Base-by-base conservation (phyloP, 1,284 basidiomycete species). In the Papiliotrema fonsecae region DNA sequence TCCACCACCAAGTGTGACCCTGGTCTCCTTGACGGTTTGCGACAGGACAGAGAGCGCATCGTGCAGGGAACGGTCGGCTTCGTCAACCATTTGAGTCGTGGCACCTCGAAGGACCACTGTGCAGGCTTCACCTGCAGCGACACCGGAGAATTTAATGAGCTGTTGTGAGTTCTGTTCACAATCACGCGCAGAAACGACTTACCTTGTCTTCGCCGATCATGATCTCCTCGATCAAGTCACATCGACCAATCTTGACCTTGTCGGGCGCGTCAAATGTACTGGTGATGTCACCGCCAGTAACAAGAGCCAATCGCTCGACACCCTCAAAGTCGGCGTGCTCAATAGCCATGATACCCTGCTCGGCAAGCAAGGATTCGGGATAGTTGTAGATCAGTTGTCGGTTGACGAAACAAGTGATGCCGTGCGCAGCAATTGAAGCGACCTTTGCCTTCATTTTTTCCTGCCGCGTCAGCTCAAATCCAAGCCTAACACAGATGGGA, bases 381-480 rank as follows among this genome's bases (percentile, higher is more conserved):
- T 97, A 98, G 79, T 99, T 98, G 83, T 98, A 99, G 75, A 99
- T 92, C 49, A 99, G 81, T 72, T 99, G 96, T 41, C 96, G 83
- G 77, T 99, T 99, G 61, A 98, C 91, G 72, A 99, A 98, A 74
- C 86, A 88, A 65, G 91, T 99, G 77, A 98, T 92, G 45, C 94
- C 94, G 66, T 97, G 93, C 0, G 86, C 74, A 19, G 92, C 91
- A 67, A 99, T 99, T 28, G 86, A 83, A 43, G 92, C 88, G 19
- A 98, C 93, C 77, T 98, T 99, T 55, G 83, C 85, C 78, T 96
- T 97, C 94, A 98, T 98, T 81, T 98, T 98, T 77, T 97, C 94
- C 84, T 88, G 24, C 18, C 26, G n/a, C 4, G 28, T 30, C 36
- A 39, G 37, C 30, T 10, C 6, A n/a, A 5, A 14, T n/a, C 4